Evolutionary conservation across 331 rosid species (phyloP).

Genomic region (Telfairia occidentalis): DNA sequence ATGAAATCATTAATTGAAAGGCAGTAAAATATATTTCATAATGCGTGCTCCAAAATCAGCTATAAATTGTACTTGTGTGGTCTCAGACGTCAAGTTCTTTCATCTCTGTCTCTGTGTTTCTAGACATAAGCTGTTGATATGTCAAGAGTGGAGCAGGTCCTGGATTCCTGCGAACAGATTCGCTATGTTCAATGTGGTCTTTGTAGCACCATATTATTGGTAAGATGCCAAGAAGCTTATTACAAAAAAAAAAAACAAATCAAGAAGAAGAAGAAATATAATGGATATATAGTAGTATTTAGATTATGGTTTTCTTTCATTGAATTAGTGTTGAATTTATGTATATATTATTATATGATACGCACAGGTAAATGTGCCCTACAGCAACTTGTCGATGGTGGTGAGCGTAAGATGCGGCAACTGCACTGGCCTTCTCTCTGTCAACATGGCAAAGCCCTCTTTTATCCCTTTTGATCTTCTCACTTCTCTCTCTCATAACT

Average conservation of each 20-base stretch:
- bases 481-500: constrained; percentile 48
- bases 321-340: neutral
- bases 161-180: constrained; percentile 68
- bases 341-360: neutral
- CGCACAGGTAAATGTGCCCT: constrained; percentile 85
- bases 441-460: constrained; percentile 79
- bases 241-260: too few relatives aligned
- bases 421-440: constrained; percentile 76
- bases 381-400: constrained; percentile 77
- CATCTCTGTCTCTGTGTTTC: neutral
- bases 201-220: constrained; percentile 74
- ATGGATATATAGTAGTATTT: neutral
- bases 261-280: too few relatives aligned
- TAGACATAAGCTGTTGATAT: constrained; percentile 15
- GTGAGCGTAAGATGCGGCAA: constrained; percentile 93
- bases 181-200: constrained; percentile 87
- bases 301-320: neutral
- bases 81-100: neutral
- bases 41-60: constrained; percentile 13
- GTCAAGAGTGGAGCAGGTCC: constrained; percentile 53
- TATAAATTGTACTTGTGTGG: constrained; percentile 35
- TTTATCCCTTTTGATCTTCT: constrained; percentile 73
- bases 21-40: neutral
- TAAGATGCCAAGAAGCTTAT: constrained; percentile 12
- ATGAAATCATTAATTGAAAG: neutral